A percentile compares a stretch with the other conserved stretches of the same genome.
These are phyloP conservation scores for Fusarium denticulatum DNA, from an alignment of 2,329 filamentous ascomycete species.

Conservation along the genomic window DNA sequence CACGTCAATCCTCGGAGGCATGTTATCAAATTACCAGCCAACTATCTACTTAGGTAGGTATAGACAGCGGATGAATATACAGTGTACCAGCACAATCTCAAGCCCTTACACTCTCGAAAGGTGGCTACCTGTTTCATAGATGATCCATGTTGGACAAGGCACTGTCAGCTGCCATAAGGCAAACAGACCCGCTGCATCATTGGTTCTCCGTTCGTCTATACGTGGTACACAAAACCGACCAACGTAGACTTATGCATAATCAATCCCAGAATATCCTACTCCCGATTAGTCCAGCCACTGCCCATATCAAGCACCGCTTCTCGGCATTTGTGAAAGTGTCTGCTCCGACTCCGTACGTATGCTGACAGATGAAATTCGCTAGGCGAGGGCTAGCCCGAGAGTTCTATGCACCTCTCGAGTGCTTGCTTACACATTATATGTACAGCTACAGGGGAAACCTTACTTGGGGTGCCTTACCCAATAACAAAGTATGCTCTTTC, in stretches of 20 bases:
- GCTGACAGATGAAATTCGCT: conserved; percentile 9
- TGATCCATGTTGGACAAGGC: background rate
- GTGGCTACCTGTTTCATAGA: background rate
- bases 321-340: background rate
- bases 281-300: background rate
- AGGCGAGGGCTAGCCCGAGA: background rate
- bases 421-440: background rate
- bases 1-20: too few relatives aligned
- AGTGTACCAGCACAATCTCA: background rate
- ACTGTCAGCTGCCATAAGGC: background rate
- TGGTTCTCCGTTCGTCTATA: background rate
- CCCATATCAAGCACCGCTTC: background rate
- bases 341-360: background rate
- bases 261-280: conserved; percentile 18
- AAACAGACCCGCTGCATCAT: background rate
- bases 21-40: background rate
- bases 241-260: conserved; percentile 11
- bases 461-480: background rate
- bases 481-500: background rate
- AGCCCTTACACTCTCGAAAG: background rate
- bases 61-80: background rate
- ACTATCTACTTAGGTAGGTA: background rate
- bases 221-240: background rate
- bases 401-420: conserved; percentile 14
- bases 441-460: background rate